These are phyloP conservation scores for Boletus hoseneyae DNA, from an alignment of 1,284 basidiomycete species.

Conservation along the genomic window DNA sequence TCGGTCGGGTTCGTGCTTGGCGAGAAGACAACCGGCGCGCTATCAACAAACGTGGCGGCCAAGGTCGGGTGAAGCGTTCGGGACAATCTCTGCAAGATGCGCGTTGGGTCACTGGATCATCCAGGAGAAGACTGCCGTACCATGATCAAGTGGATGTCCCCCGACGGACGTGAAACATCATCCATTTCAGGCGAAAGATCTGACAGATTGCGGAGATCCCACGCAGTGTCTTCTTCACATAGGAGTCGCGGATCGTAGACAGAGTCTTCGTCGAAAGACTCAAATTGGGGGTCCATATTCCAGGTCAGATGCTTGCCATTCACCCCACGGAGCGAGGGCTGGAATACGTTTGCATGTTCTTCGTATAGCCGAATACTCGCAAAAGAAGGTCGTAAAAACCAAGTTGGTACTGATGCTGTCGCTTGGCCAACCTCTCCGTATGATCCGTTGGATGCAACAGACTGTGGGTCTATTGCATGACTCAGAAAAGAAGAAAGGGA, in stretches of 20 bases:
- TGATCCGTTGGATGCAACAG: conserved; percentile 10
- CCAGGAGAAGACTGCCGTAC: conserved; percentile 19
- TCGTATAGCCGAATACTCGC: conserved; percentile 43
- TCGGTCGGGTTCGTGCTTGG: conserved; percentile 54
- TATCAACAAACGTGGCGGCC: conserved; percentile 80
- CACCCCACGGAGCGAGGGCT: conserved; percentile 11
- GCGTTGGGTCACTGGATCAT: conserved; percentile 13
- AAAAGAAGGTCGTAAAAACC: conserved; percentile 56
- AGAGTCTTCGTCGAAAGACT: conserved; percentile 34
- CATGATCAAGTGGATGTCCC: conserved; percentile 22
- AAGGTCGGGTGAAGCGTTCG: conserved; percentile 71
- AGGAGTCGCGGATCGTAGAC: conserved; percentile 24
- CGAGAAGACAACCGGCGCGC: conserved; percentile 77
- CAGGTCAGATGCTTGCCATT: conserved; percentile 31
- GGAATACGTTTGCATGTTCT: conserved; percentile 44
- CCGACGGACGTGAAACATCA: conserved; percentile 12
- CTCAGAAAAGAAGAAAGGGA: conserved; percentile 61
- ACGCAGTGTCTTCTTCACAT: conserved; percentile 14
- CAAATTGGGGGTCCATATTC: conserved; percentile 31
- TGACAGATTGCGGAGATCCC: conserved; percentile 24
- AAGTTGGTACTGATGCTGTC: conserved; percentile 36
- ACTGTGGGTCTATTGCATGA: conserved; percentile 35
- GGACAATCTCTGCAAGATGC: conserved; percentile 40
- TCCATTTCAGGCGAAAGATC: conserved; percentile 20
- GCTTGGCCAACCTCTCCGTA: conserved; percentile 10